Evolutionary conservation across 345 rosid species (phyloP).

Genomic region (Pugionium dolabratum): DNA sequence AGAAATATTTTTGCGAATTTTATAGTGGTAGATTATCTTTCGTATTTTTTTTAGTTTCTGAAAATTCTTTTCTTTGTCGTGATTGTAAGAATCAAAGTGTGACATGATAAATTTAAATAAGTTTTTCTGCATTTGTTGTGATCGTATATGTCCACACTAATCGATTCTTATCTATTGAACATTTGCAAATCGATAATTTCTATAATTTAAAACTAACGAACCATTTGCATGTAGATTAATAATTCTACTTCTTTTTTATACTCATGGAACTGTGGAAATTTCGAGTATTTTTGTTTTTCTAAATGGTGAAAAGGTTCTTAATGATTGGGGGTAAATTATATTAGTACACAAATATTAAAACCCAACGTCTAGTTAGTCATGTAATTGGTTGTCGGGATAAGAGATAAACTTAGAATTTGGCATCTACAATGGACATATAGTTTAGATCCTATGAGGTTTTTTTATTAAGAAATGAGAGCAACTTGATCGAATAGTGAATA

Average conservation of each 20-base stretch:
- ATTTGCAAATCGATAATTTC: too few relatives aligned
- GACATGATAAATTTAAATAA: too few relatives aligned
- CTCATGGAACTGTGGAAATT: too few relatives aligned
- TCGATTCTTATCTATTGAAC: too few relatives aligned
- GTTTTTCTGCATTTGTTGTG: too few relatives aligned
- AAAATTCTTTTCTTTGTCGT: too few relatives aligned
- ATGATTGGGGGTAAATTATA: conserved; percentile 29
- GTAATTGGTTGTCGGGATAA: conserved; percentile 23
- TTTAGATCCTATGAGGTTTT: conserved; percentile 19
- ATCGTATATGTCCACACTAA: too few relatives aligned
- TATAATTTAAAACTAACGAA: conserved; percentile 1
- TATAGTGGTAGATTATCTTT: too few relatives aligned
- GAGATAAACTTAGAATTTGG: conserved; percentile 16
- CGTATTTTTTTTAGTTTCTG: too few relatives aligned
- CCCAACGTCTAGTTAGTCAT: background rate
- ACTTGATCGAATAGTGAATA: conserved; percentile 32
- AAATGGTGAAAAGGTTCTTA: conserved; percentile 26
- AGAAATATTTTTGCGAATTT: too few relatives aligned
- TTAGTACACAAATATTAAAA: conserved; percentile 10
- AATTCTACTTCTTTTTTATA: conserved; percentile 4
- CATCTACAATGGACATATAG: conserved; percentile 13
- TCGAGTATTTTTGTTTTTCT: background rate
- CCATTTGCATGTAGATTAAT: conserved; percentile 3
- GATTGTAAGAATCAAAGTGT: too few relatives aligned
- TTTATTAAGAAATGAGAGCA: conserved; percentile 18